Percentiles rank a stretch among this genome's conserved stretches.
phyloP scores from a whole-genome alignment of 495 filamentous ascomycete species.

The Hamigera avellanea region DNA sequence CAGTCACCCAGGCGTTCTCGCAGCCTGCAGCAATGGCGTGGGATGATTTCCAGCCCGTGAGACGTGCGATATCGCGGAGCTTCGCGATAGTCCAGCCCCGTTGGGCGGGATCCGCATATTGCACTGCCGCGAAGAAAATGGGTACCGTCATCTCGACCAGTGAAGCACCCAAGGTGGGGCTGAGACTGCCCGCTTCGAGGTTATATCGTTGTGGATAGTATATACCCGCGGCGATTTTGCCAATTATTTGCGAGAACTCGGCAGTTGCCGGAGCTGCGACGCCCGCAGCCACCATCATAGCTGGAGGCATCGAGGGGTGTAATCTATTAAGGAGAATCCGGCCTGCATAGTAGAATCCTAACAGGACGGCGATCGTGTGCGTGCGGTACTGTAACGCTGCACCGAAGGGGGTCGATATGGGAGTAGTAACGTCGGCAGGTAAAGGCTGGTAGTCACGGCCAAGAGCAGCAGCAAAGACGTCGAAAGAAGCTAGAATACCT shows the following conservation, averaged over 20 bases:
- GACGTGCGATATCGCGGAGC: conserved; percentile 59
- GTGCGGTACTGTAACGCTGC: conserved; percentile 72
- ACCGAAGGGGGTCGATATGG: conserved; percentile 68
- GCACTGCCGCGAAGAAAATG: conserved; percentile 75
- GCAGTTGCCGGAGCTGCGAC: conserved; percentile 60
- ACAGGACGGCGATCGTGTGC: conserved; percentile 73
- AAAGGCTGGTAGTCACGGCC: conserved; percentile 70
- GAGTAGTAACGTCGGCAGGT: conserved; percentile 53
- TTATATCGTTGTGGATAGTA: conserved; percentile 50
- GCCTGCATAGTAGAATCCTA: conserved; percentile 73
- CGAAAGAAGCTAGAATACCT: conserved; percentile 57
- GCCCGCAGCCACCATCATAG: conserved; percentile 75
- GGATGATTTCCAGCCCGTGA: conserved; percentile 81
- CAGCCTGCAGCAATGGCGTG: conserved; percentile 70
- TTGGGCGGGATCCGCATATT: conserved; percentile 63
- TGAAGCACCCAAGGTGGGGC: conserved; percentile 68
- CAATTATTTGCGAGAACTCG: conserved; percentile 59
- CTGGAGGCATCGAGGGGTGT: conserved; percentile 82
- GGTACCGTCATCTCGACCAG: conserved; percentile 69
- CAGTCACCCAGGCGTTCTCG: conserved; percentile 69
- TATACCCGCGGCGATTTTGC: conserved; percentile 70
- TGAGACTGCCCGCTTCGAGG: conserved; percentile 45
- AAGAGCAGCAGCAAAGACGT: conserved; percentile 49
- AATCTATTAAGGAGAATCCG: conserved; percentile 66
- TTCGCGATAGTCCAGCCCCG: conserved; percentile 64